phyloP scores from a whole-genome alignment of 352 stramenopile genomes.

The Detonula confervacea region DNA sequence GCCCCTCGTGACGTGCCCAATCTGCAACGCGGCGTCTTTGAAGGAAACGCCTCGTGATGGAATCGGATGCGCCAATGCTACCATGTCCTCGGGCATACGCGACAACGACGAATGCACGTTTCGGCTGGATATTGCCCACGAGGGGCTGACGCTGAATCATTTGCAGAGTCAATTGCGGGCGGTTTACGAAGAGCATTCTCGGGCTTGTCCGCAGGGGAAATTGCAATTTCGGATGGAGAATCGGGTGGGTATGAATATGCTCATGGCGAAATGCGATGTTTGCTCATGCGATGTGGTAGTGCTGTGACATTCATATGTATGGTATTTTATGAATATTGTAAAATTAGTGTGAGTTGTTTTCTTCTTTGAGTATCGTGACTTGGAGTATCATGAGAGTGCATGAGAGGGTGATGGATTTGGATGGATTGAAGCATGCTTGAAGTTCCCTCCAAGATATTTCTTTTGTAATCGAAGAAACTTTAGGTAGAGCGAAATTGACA shows the following conservation, averaged over 20 bases:
- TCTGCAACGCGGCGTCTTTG: conserved; percentile 37
- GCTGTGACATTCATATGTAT: no score
- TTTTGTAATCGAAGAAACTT: no score
- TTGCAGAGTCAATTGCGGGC: conserved; percentile 19
- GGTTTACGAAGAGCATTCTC: conserved; percentile 40
- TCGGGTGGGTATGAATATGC: conserved; percentile 18
- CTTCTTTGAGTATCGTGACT: no score
- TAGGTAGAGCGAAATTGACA: no score
- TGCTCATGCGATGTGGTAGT: conserved; percentile 36
- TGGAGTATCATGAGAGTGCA: no score
- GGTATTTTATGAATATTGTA: neutral
- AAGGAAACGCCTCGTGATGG: conserved; percentile 34
- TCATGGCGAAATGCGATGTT: conserved; percentile 41
- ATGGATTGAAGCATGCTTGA: no score
- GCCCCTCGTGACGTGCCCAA: conserved; percentile 30
- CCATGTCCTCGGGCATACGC: neutral
- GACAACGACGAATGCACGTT: conserved; percentile 36
- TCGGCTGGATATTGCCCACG: conserved; percentile 38
- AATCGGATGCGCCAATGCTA: conserved; percentile 30
- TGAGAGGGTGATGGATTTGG: no score
- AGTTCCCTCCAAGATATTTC: no score
- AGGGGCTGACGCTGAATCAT: conserved; percentile 40
- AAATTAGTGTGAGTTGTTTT: no score
- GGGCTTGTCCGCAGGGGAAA: conserved; percentile 14
- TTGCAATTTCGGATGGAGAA: conserved; percentile 37